Conservation (phyloP, 2,329 filamentous ascomycete species). For the Magnaporthiopsis incrustans region DNA sequence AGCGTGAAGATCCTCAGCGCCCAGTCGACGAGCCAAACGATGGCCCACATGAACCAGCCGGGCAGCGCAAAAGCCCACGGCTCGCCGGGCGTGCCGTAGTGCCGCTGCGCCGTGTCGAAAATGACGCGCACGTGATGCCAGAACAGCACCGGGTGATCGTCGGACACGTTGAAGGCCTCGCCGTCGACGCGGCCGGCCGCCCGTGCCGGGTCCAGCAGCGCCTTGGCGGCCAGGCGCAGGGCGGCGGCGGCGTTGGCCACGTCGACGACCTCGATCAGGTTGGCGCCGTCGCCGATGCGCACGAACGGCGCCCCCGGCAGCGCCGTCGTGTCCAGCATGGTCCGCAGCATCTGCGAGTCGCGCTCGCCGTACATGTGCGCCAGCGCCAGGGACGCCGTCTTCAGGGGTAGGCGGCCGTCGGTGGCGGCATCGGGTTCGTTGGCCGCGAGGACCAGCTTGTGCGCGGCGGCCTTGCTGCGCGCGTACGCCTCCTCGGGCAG, state of each 20-base stretch:
- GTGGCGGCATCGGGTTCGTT: conserved; percentile 13
- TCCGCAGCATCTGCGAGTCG: conserved; percentile 16
- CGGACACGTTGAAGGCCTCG: conserved; percentile 28
- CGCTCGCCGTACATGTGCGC: conserved; percentile 27
- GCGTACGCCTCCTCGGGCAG: conserved; percentile 12
- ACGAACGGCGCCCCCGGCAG: conserved; percentile 13
- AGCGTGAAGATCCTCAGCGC: conserved; percentile 18
- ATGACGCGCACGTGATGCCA: conserved; percentile 22
- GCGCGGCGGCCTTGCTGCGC: conserved; percentile 25
- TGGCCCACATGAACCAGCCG: conserved; percentile 17
- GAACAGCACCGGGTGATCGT: conserved; percentile 22
- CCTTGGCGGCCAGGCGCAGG: conserved; percentile 21
- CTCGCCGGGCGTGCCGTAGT: conserved; percentile 3
- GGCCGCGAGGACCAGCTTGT: conserved; percentile 20
- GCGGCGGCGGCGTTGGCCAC: conserved; percentile 18
- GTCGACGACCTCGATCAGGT: conserved; percentile 21
- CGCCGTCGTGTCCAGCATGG: conserved; percentile 16
- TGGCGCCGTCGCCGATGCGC: conserved; percentile 17
- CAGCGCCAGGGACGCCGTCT: conserved; percentile 19
- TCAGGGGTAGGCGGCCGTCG: conserved; percentile 10
- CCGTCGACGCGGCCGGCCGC: conserved; percentile 19
- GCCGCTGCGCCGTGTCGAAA: conserved; percentile 16
- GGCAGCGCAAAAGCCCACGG: conserved; percentile 15
- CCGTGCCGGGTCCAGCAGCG: conserved; percentile 13
- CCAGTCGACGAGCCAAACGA: conserved; percentile 15